Conservation (phyloP, 176 grass and related monocot species). For the Lolium perenne region DNA sequence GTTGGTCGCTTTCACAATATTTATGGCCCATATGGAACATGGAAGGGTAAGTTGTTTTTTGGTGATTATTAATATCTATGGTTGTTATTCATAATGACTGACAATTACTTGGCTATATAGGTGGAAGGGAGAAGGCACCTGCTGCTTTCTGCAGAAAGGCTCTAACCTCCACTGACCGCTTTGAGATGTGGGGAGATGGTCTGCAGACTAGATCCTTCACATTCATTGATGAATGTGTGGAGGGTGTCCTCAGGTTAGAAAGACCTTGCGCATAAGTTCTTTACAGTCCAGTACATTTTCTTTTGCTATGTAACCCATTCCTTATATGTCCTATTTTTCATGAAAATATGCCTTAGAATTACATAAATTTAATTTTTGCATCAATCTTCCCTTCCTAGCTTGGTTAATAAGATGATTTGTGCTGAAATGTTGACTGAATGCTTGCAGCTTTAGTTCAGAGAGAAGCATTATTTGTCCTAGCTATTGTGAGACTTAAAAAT, state of each 20-base stretch:
- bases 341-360: slow-evolving; percentile 11
- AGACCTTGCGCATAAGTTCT: not conserved
- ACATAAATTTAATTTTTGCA: not conserved
- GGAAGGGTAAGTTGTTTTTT: slow-evolving; percentile 73
- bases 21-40: slow-evolving; percentile 95
- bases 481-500: not conserved
- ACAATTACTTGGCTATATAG: slow-evolving; percentile 23
- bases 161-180: slow-evolving; percentile 51
- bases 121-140: slow-evolving; percentile 68
- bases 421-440: not conserved
- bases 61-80: slow-evolving; percentile 1
- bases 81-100: not conserved
- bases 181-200: slow-evolving; percentile 71
- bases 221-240: slow-evolving; percentile 80
- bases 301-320: not conserved
- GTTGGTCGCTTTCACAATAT: slow-evolving; percentile 96
- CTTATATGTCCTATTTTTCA: not conserved
- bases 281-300: not conserved
- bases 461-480: slow-evolving; percentile 3
- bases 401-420: not conserved
- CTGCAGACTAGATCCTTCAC: slow-evolving; percentile 66
- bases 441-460: slow-evolving; percentile 2
- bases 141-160: slow-evolving; percentile 67
- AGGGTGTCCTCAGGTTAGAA: slow-evolving; percentile 63
- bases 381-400: slow-evolving; percentile 8